Percentiles rank a stretch among this genome's conserved stretches.
These are phyloP conservation scores for Paramyrothecium sp. DNA, from an alignment of 2,329 filamentous ascomycete species.

Conservation along the genomic window DNA sequence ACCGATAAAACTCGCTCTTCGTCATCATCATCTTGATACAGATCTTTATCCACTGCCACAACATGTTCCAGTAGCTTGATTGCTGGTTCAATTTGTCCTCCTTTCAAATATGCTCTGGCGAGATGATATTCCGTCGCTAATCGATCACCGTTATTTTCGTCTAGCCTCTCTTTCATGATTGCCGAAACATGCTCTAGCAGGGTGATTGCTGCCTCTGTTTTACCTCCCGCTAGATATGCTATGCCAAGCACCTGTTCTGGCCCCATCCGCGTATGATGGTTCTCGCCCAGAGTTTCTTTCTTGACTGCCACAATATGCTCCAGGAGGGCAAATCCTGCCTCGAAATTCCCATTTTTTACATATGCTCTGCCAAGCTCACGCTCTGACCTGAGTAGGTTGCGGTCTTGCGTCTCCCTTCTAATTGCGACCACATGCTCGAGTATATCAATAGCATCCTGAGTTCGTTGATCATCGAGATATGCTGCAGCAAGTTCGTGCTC, in stretches of 20 bases:
- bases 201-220: not conserved
- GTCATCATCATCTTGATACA: too few species aligned
- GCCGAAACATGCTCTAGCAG: not conserved
- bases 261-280: not conserved
- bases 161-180: not conserved
- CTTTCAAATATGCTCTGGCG: not conserved
- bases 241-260: not conserved
- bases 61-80: not conserved
- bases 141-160: not conserved
- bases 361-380: not conserved
- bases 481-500: constrained; percentile 2
- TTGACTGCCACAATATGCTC: not conserved
- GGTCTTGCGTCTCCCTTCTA: not conserved
- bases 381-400: not conserved
- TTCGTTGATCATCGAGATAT: not conserved
- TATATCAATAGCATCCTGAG: not conserved
- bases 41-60: not conserved
- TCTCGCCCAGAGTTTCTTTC: not conserved
- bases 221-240: not conserved
- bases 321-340: not conserved
- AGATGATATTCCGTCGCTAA: not conserved
- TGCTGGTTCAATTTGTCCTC: not conserved
- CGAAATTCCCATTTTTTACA: not conserved
- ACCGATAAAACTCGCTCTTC: too few species aligned
- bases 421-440: constrained; percentile 1